These are phyloP conservation scores for Apiospora malaysiana DNA, from an alignment of 2,329 filamentous ascomycete genomes.

Conservation along the genomic window DNA sequence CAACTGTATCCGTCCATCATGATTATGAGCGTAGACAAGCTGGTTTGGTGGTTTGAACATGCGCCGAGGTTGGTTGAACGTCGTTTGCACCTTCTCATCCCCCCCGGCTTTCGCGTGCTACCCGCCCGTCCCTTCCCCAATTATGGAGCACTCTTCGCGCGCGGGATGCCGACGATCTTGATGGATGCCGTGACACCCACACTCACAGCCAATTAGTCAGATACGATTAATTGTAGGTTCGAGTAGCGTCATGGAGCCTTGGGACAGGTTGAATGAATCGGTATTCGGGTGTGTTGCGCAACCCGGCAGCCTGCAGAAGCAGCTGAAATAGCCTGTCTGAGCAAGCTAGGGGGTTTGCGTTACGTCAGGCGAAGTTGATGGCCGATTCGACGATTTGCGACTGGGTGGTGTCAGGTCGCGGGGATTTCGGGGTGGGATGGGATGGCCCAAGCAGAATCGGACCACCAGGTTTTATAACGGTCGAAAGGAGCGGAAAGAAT, in stretches of 20 bases:
- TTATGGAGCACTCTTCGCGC: background rate
- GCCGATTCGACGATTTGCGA: background rate
- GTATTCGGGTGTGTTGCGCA: background rate
- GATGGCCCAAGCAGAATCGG: conserved; percentile 14
- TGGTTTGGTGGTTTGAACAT: background rate
- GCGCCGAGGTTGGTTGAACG: background rate
- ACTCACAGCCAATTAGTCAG: background rate
- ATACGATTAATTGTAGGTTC: background rate
- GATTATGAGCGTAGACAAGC: background rate
- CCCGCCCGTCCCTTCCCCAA: conserved; percentile 13
- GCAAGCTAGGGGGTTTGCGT: background rate
- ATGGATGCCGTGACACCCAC: conserved; percentile 9
- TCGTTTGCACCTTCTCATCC: conserved; percentile 18
- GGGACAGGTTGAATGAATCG: background rate
- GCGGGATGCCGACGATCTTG: conserved; percentile 8
- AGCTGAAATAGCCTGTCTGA: background rate
- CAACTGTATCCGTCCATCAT: conserved; percentile 20
- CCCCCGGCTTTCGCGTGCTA: background rate
- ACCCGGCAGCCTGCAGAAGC: background rate
- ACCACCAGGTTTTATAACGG: background rate
- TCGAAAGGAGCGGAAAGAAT: background rate
- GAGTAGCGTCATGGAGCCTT: background rate
- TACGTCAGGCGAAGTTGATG: conserved; percentile 3
- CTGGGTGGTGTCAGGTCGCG: conserved; percentile 16
- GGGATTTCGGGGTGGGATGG: background rate